Conservation (phyloP, 441 rosid genomes). For the Cnidoscolus chayamansa region DNA sequence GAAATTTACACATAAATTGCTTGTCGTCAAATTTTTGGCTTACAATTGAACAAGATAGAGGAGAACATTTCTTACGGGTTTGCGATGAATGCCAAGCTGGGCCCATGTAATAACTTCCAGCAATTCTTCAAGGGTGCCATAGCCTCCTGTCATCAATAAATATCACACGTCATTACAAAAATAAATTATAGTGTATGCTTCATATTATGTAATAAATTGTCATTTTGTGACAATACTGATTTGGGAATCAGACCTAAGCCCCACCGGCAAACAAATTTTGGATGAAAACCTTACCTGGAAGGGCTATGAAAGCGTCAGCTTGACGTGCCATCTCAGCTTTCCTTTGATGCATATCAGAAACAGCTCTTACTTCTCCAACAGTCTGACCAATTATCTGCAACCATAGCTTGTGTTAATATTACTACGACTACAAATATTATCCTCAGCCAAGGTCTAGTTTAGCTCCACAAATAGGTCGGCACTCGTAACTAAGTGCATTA, state of each 20-base stretch:
- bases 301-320: slow-evolving; percentile 94
- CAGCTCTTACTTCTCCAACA: slow-evolving; percentile 94
- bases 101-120: slow-evolving; percentile 97
- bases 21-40: too few relatives aligned
- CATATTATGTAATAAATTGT: background rate
- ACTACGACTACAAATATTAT: background rate
- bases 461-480: background rate
- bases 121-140: slow-evolving; percentile 94
- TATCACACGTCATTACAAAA: background rate
- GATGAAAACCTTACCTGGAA: slow-evolving; percentile 54
- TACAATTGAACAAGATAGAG: background rate
- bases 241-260: slow-evolving; percentile 5
- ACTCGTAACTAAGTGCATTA: background rate
- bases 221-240: background rate
- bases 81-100: slow-evolving; percentile 90
- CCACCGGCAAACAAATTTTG: background rate
- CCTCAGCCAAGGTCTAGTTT: background rate
- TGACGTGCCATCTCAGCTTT: slow-evolving; percentile 95
- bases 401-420: slow-evolving; percentile 3
- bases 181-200: background rate
- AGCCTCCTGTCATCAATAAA: slow-evolving; percentile 60
- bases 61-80: slow-evolving; percentile 58
- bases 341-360: slow-evolving; percentile 94
- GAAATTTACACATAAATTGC: background rate
- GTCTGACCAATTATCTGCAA: slow-evolving; percentile 83